Evolutionary conservation across 192 early-diverging fungal genomes (phyloP).

Genomic region (Backusella morwellensis): DNA sequence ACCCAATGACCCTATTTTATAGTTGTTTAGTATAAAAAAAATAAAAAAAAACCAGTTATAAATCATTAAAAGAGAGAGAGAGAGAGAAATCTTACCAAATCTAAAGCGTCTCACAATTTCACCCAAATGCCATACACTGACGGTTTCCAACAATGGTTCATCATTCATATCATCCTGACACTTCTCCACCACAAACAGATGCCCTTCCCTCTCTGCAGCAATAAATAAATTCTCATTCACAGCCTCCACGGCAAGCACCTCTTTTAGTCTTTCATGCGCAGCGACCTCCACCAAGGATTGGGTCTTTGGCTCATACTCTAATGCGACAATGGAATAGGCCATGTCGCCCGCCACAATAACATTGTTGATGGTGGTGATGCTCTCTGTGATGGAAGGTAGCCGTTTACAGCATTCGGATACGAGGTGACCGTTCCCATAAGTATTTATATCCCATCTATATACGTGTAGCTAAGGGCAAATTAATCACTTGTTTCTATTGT

Average conservation of each 20-base stretch:
- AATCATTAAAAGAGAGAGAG: neutral
- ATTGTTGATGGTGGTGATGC: constrained; percentile 60
- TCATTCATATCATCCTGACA: constrained; percentile 56
- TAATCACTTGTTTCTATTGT: neutral
- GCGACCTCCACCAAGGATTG: constrained; percentile 58
- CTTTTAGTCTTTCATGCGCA: constrained; percentile 56
- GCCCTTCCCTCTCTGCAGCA: constrained; percentile 55
- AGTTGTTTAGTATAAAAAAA: neutral
- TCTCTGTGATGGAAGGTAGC: constrained; percentile 60
- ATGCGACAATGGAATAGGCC: constrained; percentile 69
- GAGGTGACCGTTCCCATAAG: constrained; percentile 1
- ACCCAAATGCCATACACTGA: constrained; percentile 77
- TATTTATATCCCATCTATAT: constrained; percentile 19
- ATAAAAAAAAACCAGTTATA: neutral
- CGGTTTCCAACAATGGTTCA: constrained; percentile 50
- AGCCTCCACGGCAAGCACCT: constrained; percentile 59
- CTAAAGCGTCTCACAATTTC: constrained; percentile 80
- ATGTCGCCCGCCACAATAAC: constrained; percentile 81
- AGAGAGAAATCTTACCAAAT: constrained; percentile 50
- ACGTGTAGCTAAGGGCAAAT: constrained; percentile 14
- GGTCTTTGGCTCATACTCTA: constrained; percentile 47
- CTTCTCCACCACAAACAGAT: constrained; percentile 59
- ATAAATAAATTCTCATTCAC: constrained; percentile 60
- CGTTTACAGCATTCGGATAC: constrained; percentile 27
- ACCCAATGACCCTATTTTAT: constrained; percentile 65